These are phyloP conservation scores for Candida lessepsii DNA, from an alignment of 805 yeast species.

Conservation along the genomic window DNA sequence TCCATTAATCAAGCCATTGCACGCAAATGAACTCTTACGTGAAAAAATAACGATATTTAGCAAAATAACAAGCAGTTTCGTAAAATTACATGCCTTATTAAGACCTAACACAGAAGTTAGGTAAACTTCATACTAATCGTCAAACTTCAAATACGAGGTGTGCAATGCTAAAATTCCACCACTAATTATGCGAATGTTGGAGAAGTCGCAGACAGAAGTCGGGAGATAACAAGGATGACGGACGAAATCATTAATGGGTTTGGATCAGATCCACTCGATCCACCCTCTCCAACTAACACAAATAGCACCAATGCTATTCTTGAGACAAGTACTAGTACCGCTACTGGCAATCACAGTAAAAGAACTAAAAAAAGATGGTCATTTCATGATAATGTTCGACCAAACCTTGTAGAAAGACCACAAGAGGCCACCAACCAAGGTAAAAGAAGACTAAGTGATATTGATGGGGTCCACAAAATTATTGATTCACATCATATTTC, in stretches of 20 bases:
- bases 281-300: neutral
- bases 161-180: no score
- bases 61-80: no score
- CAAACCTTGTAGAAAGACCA: constrained; percentile 38
- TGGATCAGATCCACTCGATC: constrained; percentile 31
- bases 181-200: neutral
- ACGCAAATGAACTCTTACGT: no score
- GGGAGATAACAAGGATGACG: neutral
- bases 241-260: constrained; percentile 29
- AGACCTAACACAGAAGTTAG: no score
- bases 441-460: constrained; percentile 38
- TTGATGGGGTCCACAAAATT: constrained; percentile 64
- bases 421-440: constrained; percentile 21
- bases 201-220: constrained; percentile 3
- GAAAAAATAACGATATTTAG: no score
- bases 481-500: constrained; percentile 65
- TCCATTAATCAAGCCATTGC: no score
- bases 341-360: constrained; percentile 12
- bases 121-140: no score
- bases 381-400: constrained; percentile 36
- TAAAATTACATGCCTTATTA: no score
- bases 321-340: neutral
- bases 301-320: neutral
- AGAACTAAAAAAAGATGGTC: constrained; percentile 45
- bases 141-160: no score